Percentiles rank a stretch among this genome's conserved stretches.
Conservation (phyloP, 1,284 basidiomycete genomes). For the Kwoniella shivajii region DNA sequence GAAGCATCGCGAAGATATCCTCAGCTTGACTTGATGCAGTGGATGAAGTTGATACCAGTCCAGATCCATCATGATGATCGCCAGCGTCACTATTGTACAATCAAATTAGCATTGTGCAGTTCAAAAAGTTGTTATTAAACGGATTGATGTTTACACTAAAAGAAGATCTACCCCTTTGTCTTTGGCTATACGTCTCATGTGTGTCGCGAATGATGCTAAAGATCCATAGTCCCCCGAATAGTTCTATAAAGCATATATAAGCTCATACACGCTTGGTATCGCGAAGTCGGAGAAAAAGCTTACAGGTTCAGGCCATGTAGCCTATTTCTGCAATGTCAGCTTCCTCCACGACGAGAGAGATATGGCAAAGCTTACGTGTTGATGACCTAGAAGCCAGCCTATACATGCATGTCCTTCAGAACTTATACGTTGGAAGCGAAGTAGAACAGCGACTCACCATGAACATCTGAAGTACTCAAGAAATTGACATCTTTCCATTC, state of each 20-base stretch:
- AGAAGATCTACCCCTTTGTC: conserved; percentile 48
- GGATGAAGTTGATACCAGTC: conserved; percentile 34
- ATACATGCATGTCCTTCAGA: background rate
- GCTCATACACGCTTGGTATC: background rate
- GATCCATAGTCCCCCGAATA: conserved; percentile 71
- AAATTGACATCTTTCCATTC: conserved; percentile 54
- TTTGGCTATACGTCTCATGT: conserved; percentile 72
- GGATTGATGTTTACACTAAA: conserved; percentile 38
- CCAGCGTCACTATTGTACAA: conserved; percentile 42
- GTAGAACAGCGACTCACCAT: conserved; percentile 36
- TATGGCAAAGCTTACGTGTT: conserved; percentile 44
- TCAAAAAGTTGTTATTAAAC: conserved; percentile 70
- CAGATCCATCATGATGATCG: conserved; percentile 72
- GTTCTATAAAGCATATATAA: conserved; percentile 31
- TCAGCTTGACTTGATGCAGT: conserved; percentile 71
- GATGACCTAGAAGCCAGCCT: conserved; percentile 54
- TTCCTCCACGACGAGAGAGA: background rate
- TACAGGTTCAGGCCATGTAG: conserved; percentile 55
- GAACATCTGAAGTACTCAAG: conserved; percentile 51
- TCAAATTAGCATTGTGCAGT: background rate
- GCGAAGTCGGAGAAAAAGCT: conserved; percentile 12
- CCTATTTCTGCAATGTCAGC: conserved; percentile 30
- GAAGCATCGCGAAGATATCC: conserved; percentile 71
- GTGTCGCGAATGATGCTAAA: conserved; percentile 75
- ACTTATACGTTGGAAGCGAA: background rate